phyloP scores from a whole-genome alignment of 2,329 filamentous ascomycete genomes.

The Alternaria postmessia region DNA sequence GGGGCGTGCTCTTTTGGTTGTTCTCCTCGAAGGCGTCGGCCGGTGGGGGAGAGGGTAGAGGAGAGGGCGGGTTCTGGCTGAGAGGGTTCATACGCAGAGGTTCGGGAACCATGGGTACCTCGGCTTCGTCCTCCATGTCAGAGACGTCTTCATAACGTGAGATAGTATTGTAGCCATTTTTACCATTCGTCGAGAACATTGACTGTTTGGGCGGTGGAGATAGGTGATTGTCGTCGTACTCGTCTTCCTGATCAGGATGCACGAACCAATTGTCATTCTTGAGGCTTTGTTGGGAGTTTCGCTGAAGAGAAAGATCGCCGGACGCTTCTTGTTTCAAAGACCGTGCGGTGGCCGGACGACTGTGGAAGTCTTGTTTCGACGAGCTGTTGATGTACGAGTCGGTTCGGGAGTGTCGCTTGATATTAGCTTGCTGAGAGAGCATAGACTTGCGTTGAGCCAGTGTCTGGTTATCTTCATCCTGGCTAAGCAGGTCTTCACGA shows the following conservation, averaged over 20 bases:
- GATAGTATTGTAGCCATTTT: constrained; percentile 41
- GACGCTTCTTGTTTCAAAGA: constrained; percentile 8
- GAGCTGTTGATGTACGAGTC: constrained; percentile 39
- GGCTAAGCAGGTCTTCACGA: constrained; percentile 41
- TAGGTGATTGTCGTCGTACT: constrained; percentile 22
- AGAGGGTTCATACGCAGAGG: constrained; percentile 60
- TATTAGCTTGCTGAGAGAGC: constrained; percentile 44
- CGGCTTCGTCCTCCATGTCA: constrained; percentile 38
- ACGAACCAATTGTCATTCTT: constrained; percentile 60
- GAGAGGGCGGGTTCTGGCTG: constrained; percentile 57
- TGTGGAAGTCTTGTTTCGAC: constrained; percentile 44
- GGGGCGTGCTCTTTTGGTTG: constrained; percentile 23
- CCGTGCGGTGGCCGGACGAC: constrained; percentile 32
- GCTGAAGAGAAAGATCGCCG: constrained; percentile 42
- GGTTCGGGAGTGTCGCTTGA: constrained; percentile 41
- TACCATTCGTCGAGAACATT: constrained; percentile 35
- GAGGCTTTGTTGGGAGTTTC: constrained; percentile 44
- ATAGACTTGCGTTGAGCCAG: constrained; percentile 45
- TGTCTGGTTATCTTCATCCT: constrained; percentile 40
- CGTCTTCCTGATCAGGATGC: constrained; percentile 33
- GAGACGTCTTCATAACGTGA: constrained; percentile 40
- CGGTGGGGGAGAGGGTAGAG: constrained; percentile 26
- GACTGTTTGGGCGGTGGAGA: constrained; percentile 28
- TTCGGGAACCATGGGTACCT: constrained; percentile 45
- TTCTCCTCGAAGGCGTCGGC: constrained; percentile 22